Percentiles rank a stretch among this genome's conserved stretches.
phyloP scores from a whole-genome alignment of 768 basidiomycete genomes.

The Boletus insuetus region DNA sequence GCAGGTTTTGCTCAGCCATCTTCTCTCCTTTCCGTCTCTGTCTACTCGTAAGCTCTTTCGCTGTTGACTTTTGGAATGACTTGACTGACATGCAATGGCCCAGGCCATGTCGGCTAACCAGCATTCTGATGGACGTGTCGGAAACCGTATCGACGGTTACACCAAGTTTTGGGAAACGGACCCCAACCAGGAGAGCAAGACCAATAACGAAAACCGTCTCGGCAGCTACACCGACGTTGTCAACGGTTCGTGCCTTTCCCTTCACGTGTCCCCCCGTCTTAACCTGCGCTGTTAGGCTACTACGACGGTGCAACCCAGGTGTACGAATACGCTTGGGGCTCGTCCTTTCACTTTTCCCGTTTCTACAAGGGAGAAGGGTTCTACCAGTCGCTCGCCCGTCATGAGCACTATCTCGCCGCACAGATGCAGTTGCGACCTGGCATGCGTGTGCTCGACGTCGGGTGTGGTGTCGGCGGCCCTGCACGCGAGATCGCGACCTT shows the following conservation, averaged over 20 bases:
- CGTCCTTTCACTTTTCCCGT: constrained; percentile 95
- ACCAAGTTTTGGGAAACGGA: constrained; percentile 92
- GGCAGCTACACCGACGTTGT: constrained; percentile 90
- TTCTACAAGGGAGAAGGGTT: constrained; percentile 92
- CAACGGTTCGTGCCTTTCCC: constrained; percentile 57
- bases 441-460: constrained; percentile 97
- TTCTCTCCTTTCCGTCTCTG: neutral
- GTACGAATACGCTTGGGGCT: constrained; percentile 92
- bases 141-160: constrained; percentile 77
- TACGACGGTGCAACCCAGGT: constrained; percentile 96
- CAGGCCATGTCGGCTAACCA: constrained; percentile 20
- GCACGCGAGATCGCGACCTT: constrained; percentile 94
- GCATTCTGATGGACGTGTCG: constrained; percentile 56
- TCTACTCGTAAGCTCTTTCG: neutral
- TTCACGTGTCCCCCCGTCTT: neutral
- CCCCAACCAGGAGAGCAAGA: constrained; percentile 59
- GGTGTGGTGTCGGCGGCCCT: constrained; percentile 97
- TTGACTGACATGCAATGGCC: neutral
- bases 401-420: constrained; percentile 94
- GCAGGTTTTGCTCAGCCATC: neutral
- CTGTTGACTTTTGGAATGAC: neutral
- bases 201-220: constrained; percentile 69
- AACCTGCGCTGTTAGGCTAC: constrained; percentile 57
- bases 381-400: constrained; percentile 71
- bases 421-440: constrained; percentile 83